A percentile compares a stretch with the other conserved stretches of the same genome.
phyloP scores from a whole-genome alignment of 2,329 filamentous ascomycete genomes.

The Knoxdaviesia capensis region DNA sequence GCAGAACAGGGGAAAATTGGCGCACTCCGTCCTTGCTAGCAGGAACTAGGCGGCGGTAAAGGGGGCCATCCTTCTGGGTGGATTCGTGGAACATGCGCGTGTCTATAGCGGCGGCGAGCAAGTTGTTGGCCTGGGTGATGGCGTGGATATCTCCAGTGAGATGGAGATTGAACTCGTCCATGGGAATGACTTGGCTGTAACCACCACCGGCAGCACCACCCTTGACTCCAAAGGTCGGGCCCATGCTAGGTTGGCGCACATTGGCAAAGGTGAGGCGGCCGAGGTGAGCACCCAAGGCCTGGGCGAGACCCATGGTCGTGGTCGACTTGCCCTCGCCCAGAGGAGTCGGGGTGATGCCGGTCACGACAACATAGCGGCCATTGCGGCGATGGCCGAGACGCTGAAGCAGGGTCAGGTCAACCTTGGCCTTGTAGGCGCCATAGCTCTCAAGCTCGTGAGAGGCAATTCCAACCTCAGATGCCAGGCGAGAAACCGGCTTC shows the following conservation, averaged over 20 bases:
- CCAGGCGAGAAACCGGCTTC: slow-evolving; percentile 76
- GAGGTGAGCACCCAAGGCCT: slow-evolving; percentile 78
- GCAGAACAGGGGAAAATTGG: slow-evolving; percentile 75
- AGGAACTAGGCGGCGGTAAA: slow-evolving; percentile 78
- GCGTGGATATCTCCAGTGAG: slow-evolving; percentile 96
- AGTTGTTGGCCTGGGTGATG: slow-evolving; percentile 90
- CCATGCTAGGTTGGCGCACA: slow-evolving; percentile 89
- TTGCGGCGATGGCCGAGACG: slow-evolving; percentile 72
- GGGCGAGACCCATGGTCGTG: slow-evolving; percentile 86
- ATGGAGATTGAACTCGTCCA: slow-evolving; percentile 99
- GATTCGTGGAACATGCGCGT: slow-evolving; percentile 97
- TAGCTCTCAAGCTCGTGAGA: slow-evolving; percentile 86
- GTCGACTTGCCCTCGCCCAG: slow-evolving; percentile 97
- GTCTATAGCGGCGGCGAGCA: slow-evolving; percentile 88
- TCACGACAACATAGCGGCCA: slow-evolving; percentile 80
- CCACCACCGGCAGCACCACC: slow-evolving; percentile 91
- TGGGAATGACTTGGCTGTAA: slow-evolving; percentile 97
- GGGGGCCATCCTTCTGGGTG: slow-evolving; percentile 73
- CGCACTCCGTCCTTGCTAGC: slow-evolving; percentile 67
- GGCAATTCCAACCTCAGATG: slow-evolving; percentile 71
- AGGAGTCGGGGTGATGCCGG: slow-evolving; percentile 90
- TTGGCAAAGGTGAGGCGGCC: slow-evolving; percentile 85
- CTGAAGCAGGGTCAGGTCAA: slow-evolving; percentile 64
- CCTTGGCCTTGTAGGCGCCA: slow-evolving; percentile 89
- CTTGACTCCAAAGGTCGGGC: slow-evolving; percentile 97